phyloP scores from a whole-genome alignment of 257 asterid genomes.

The Eucommia ulmoides region DNA sequence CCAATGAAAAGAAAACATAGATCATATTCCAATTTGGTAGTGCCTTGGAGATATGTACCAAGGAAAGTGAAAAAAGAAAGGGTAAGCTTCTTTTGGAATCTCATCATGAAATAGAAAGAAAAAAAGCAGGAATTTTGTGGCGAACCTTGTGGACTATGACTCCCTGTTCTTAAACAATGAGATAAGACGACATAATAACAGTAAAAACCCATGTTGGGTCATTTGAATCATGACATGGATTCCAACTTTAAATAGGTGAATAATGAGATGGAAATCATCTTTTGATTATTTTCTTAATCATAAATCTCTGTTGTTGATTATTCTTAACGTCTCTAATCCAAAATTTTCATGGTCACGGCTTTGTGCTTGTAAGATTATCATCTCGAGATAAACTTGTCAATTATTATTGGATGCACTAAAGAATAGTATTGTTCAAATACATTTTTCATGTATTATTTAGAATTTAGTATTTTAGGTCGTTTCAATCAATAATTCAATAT shows the following conservation, averaged over 20 bases:
- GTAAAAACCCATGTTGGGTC: no score
- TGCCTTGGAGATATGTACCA: slow-evolving; percentile 16
- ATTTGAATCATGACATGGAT: slow-evolving; percentile 69
- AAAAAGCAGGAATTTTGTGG: slow-evolving; percentile 48
- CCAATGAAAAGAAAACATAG: slow-evolving; percentile 23
- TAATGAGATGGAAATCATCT: slow-evolving; percentile 26
- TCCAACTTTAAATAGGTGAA: slow-evolving; percentile 42
- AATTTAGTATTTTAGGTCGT: no score
- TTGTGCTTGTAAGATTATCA: no score
- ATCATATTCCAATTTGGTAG: slow-evolving; percentile 50
- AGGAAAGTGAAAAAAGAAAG: no score
- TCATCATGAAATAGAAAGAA: slow-evolving; percentile 49
- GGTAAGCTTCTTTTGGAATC: slow-evolving; percentile 37
- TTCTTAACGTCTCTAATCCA: no score
- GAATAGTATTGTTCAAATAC: no score
- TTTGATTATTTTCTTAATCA: neutral
- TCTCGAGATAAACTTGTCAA: no score
- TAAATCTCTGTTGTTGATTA: no score
- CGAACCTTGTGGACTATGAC: slow-evolving; percentile 70
- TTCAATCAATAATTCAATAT: no score
- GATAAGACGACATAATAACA: slow-evolving; percentile 31
- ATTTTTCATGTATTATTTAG: no score
- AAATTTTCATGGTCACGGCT: no score
- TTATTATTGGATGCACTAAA: no score
- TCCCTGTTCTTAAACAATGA: slow-evolving; percentile 31